A percentile compares a stretch with the other conserved stretches of the same genome.
Conservation (phyloP, 2,329 filamentous ascomycete species). For the Microascus cirrosus region DNA sequence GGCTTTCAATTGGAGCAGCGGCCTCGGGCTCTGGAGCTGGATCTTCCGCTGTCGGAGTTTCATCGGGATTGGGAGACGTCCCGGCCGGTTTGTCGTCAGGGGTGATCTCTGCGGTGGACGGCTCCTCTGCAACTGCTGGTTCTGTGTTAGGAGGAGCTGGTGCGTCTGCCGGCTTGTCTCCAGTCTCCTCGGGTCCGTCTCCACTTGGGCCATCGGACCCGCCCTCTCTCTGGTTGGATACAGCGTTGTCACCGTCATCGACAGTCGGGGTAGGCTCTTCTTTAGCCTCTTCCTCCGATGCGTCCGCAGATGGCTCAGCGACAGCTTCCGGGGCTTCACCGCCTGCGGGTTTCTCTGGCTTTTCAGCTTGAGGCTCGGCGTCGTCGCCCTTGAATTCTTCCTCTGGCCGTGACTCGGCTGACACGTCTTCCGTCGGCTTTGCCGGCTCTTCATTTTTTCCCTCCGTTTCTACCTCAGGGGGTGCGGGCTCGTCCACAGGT, state of each 20-base stretch:
- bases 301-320: background rate
- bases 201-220: background rate
- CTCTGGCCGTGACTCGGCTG: background rate
- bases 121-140: background rate
- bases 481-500: background rate
- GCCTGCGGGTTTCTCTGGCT: background rate
- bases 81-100: background rate
- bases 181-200: background rate
- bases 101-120: background rate
- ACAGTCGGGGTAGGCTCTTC: background rate
- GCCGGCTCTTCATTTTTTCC: background rate
- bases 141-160: background rate
- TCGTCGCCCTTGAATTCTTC: background rate
- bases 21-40: background rate
- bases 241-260: background rate
- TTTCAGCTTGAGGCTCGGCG: background rate
- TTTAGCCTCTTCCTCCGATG: background rate
- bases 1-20: background rate
- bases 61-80: background rate
- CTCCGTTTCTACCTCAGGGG: background rate
- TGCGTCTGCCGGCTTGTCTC: slow-evolving; percentile 1
- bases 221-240: background rate
- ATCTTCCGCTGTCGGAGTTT: background rate
- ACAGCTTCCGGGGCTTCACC: background rate
- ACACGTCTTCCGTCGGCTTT: background rate